A percentile compares a stretch with the other conserved stretches of the same genome.
Conservation (phyloP, 805 yeast genomes). For the Saturnispora galanensis region DNA sequence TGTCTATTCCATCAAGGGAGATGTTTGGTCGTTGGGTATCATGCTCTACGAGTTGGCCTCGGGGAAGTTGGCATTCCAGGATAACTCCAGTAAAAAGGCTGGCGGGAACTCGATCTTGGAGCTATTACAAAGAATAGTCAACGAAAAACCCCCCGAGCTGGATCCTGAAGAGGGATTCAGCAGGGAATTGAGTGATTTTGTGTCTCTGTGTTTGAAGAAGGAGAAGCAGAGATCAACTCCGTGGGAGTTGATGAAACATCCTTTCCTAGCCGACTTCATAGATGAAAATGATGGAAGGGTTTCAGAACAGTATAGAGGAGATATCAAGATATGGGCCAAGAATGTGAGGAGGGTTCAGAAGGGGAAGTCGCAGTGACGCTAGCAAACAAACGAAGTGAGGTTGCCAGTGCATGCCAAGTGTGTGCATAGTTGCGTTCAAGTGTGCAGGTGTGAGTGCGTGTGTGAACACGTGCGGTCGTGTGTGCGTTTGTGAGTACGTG, state of each 20-base stretch:
- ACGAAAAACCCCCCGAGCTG: slow-evolving; percentile 80
- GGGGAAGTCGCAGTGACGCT: slow-evolving; percentile 21
- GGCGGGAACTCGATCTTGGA: slow-evolving; percentile 73
- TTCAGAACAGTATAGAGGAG: slow-evolving; percentile 17
- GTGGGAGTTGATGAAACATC: slow-evolving; percentile 45
- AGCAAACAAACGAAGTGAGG: too few relatives aligned
- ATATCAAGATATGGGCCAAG: slow-evolving; percentile 29
- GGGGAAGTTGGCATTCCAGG: slow-evolving; percentile 70
- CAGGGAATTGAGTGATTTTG: slow-evolving; percentile 49
- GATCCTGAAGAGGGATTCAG: slow-evolving; percentile 36
- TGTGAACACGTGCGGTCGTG: too few relatives aligned
- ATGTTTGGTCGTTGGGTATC: slow-evolving; percentile 93
- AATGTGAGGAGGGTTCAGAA: slow-evolving; percentile 30
- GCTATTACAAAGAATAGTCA: slow-evolving; percentile 82
- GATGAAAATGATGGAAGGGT: slow-evolving; percentile 21
- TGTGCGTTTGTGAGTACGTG: too few relatives aligned
- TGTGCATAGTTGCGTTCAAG: too few relatives aligned
- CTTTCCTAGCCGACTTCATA: slow-evolving; percentile 22
- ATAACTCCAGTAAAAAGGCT: slow-evolving; percentile 28
- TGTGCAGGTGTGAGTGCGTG: too few relatives aligned
- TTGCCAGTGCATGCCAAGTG: too few relatives aligned
- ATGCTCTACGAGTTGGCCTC: slow-evolving; percentile 83
- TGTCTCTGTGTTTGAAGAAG: slow-evolving; percentile 63
- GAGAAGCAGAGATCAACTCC: slow-evolving; percentile 72
- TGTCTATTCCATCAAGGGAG: slow-evolving; percentile 87